Base-by-base conservation (phyloP, 208 protist species). In the Leishmania tarentolae region DNA sequence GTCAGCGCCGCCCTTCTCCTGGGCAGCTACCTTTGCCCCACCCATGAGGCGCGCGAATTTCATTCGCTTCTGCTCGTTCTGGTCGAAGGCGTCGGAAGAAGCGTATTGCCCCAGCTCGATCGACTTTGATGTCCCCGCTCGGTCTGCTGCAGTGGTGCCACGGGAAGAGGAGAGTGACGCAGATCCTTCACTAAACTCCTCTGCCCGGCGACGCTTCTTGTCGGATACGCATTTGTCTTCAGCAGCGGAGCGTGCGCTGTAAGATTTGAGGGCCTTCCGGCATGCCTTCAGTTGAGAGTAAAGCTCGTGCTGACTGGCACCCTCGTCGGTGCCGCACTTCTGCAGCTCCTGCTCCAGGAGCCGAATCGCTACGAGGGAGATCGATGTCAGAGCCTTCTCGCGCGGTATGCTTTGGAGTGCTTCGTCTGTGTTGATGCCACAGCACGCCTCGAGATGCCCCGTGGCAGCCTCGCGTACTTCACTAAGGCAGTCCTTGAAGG, bases 11-110 rank as follows among this genome's bases (percentile, higher is more conserved):
- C 47, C 28, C 0, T 24, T 61, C 13, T 46, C 59, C 6, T 37
- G 53, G 0, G 78, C 56, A 3, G 68, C 42, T 5, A 40, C 69
- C 80, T 95, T 97, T 3, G 76, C 88, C n/a, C 94, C 92, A 40
- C 94, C 94, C 91, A 97, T 96, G 24, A 97, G 86, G 0, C 92
- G 87, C 11, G 92, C 90, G 85, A 97, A 97, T 81, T 95, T 95
- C 47, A 78, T 50, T 35, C 87, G 86, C 79, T 94, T 96, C 79
- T 83, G 76, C 31, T 63, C 79, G 73, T 95, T 85, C 17, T 84
- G 82, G 73, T 87, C 82, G 75, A 96, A 96, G 40, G 84, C 90
- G 28, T 88, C 78, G 1, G 87, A 80, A 3, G 84, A 78, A 3
- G 92, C 73, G 83, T 97, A 97, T 81, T 97, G 94, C 0, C 94